Conservation (phyloP, 805 yeast genomes). For the Komagataella populi region DNA sequence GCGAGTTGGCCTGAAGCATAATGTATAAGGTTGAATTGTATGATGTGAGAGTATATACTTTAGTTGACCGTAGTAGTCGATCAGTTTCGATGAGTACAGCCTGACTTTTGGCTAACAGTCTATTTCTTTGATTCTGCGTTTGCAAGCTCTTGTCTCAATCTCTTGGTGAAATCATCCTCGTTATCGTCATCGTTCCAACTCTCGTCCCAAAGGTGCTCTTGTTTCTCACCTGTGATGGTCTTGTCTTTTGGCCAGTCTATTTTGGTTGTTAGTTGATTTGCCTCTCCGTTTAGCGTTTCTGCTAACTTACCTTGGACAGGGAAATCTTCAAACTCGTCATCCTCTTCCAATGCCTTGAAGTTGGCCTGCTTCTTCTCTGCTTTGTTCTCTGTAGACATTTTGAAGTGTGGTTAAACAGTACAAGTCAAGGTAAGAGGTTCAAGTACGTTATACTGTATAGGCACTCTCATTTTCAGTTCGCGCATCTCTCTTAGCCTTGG, state of each 20-base stretch:
- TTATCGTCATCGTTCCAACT: constrained; percentile 96
- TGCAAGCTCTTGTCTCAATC: constrained; percentile 36
- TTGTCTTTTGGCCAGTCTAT: constrained; percentile 56
- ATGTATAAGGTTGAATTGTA: neutral
- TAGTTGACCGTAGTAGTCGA: neutral
- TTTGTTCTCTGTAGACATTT: neutral
- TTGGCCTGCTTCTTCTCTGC: constrained; percentile 9
- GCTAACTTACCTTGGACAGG: constrained; percentile 55
- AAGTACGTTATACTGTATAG: neutral
- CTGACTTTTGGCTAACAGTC: neutral
- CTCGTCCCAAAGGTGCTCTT: constrained; percentile 79
- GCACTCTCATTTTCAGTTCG: neutral
- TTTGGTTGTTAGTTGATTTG: constrained; percentile 1
- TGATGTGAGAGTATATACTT: neutral
- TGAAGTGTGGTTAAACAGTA: neutral
- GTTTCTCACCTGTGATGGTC: constrained; percentile 35
- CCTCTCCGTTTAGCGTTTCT: neutral
- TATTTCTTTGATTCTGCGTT: neutral
- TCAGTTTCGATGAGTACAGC: neutral
- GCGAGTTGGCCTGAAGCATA: too few species aligned
- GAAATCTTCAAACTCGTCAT: constrained; percentile 95
- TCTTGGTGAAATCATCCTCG: constrained; percentile 75
- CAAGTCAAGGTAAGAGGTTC: neutral
- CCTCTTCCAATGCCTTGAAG: constrained; percentile 78
- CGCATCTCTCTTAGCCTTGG: neutral